A percentile compares a stretch with the other conserved stretches of the same genome.
These are phyloP conservation scores for Aureobasidium zeae DNA, from an alignment of 2,329 filamentous ascomycete genomes.

Conservation along the genomic window DNA sequence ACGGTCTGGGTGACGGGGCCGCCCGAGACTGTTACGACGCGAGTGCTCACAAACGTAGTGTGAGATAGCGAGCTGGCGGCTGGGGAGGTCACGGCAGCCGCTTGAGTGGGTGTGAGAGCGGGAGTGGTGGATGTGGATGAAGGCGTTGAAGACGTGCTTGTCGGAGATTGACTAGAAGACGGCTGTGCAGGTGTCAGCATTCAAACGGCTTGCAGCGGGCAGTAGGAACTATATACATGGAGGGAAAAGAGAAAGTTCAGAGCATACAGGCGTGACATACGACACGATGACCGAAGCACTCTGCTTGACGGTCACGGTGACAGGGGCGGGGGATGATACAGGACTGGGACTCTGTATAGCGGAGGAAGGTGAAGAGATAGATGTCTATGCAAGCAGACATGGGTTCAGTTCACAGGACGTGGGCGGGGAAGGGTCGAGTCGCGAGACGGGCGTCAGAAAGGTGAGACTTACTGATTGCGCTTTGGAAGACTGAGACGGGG, in stretches of 20 bases:
- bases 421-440: background rate
- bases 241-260: constrained; percentile 19
- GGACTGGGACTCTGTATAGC: constrained; percentile 6
- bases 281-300: constrained; percentile 22
- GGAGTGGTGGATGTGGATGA: constrained; percentile 16
- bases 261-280: constrained; percentile 25
- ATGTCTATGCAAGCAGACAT: constrained; percentile 12
- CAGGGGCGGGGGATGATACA: constrained; percentile 8
- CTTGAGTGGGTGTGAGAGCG: constrained; percentile 16
- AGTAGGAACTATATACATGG: too few species aligned
- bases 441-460: background rate
- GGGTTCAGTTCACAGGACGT: constrained; percentile 5
- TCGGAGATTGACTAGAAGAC: constrained; percentile 7
- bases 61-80: constrained; percentile 18
- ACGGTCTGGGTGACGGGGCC: constrained; percentile 37
- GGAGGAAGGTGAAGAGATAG: constrained; percentile 11
- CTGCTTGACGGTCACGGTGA: constrained; percentile 23
- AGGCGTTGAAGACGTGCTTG: constrained; percentile 17
- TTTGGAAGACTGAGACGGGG: constrained; percentile 18
- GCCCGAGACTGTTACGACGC: constrained; percentile 37
- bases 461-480: constrained; percentile 4
- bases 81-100: constrained; percentile 7
- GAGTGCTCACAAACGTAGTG: constrained; percentile 29
- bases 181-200: background rate
- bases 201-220: too few species aligned